Evolutionary conservation across 768 basidiomycete species (phyloP).

Genomic region (Rhizopogon vinicolor): DNA sequence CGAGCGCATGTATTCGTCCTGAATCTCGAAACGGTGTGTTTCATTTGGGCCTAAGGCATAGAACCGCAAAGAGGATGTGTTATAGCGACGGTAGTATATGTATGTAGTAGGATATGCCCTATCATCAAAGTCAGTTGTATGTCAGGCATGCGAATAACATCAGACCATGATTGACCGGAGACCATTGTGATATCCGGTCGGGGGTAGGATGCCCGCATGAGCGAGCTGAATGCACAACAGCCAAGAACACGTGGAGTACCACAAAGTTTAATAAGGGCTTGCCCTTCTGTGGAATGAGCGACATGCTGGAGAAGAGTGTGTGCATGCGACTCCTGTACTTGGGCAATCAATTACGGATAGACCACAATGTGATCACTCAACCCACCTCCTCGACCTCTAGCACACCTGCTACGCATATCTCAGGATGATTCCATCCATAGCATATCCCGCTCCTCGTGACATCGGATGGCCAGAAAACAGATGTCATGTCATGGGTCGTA

Average conservation of each 20-base stretch:
- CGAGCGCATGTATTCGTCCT: slow-evolving; percentile 19
- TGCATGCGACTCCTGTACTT: slow-evolving; percentile 15
- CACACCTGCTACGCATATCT: slow-evolving; percentile 49
- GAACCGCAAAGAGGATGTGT: slow-evolving; percentile 55
- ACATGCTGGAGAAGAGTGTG: slow-evolving; percentile 5
- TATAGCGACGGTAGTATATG: slow-evolving; percentile 52
- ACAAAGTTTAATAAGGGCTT: slow-evolving; percentile 9
- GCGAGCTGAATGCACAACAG: slow-evolving; percentile 13
- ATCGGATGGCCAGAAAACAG: slow-evolving; percentile 58
- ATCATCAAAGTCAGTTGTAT: slow-evolving; percentile 5
- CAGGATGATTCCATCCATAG: slow-evolving; percentile 54
- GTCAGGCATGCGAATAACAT: slow-evolving; percentile 1
- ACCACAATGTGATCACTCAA: background rate
- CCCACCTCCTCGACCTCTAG: slow-evolving; percentile 32
- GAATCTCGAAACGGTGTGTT: slow-evolving; percentile 15
- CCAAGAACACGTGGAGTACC: slow-evolving; percentile 26
- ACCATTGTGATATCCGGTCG: slow-evolving; percentile 30
- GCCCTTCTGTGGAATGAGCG: slow-evolving; percentile 15
- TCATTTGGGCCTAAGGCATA: slow-evolving; percentile 44
- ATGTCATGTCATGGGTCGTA: slow-evolving; percentile 20
- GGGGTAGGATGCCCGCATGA: slow-evolving; percentile 4
- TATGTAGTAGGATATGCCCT: slow-evolving; percentile 22
- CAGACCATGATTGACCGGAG: slow-evolving; percentile 14
- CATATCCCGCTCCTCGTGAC: slow-evolving; percentile 41
- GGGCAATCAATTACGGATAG: background rate